Percentiles rank a stretch among this genome's conserved stretches.
These are phyloP conservation scores for Phytophthora citricola DNA, from an alignment of 352 stramenopile species.

Conservation along the genomic window DNA sequence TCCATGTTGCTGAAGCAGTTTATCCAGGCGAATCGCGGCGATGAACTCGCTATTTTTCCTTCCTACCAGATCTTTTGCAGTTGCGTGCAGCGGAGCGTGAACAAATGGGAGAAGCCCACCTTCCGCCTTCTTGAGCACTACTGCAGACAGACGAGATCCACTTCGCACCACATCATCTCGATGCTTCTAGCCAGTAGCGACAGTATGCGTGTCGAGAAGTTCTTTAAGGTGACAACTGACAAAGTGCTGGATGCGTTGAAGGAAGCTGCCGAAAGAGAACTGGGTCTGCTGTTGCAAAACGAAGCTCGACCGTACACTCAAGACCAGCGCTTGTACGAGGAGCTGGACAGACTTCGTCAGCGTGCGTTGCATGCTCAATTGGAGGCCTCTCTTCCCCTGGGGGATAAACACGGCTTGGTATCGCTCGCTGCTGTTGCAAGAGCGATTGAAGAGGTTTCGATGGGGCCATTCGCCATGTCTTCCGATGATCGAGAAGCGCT, in stretches of 20 bases:
- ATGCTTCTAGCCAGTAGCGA: constrained; percentile 15
- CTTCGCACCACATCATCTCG: constrained; percentile 27
- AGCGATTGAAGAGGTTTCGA: constrained; percentile 14
- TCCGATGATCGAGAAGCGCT: constrained; percentile 44
- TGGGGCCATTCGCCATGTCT: constrained; percentile 18
- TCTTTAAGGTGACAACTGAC: constrained; percentile 23
- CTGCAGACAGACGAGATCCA: constrained; percentile 20
- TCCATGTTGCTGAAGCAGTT: neutral
- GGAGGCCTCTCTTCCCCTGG: constrained; percentile 14
- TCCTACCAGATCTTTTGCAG: too few species aligned
- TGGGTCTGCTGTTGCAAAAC: constrained; percentile 28
- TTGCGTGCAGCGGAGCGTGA: too few species aligned
- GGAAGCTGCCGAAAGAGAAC: constrained; percentile 10
- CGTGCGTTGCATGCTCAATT: constrained; percentile 23
- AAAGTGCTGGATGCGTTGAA: neutral
- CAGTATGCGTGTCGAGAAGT: constrained; percentile 24
- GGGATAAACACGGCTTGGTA: constrained; percentile 20
- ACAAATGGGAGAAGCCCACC: too few species aligned
- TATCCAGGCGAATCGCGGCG: too few species aligned
- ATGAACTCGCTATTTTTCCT: too few species aligned
- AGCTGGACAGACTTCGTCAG: constrained; percentile 24
- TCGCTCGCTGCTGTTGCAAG: constrained; percentile 21
- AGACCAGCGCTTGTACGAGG: too few species aligned
- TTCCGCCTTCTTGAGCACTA: constrained; percentile 33
- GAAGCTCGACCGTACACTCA: constrained; percentile 12